Conservation (phyloP, 129 eudicot genomes). For the Sambucus nigra region DNA sequence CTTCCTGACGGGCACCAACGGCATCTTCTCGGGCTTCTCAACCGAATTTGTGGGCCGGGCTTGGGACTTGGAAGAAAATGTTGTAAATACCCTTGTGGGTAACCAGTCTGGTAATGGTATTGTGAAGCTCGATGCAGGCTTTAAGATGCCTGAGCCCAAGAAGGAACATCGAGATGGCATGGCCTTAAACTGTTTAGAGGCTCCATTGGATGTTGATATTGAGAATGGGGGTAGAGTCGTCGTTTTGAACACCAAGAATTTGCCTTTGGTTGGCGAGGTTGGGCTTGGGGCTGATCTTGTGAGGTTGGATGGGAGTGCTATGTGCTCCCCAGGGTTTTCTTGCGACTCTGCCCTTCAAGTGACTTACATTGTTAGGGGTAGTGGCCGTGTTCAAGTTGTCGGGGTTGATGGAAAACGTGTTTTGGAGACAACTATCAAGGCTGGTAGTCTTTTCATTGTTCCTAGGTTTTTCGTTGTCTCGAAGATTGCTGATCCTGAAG, state of each 20-base stretch:
- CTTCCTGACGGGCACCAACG: conserved; percentile 28
- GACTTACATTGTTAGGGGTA: conserved; percentile 36
- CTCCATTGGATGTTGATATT: conserved; percentile 33
- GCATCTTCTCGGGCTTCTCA: conserved; percentile 38
- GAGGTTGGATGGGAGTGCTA: conserved; percentile 28
- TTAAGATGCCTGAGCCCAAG: conserved; percentile 35
- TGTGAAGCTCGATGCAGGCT: conserved; percentile 21
- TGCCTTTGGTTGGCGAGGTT: conserved; percentile 44
- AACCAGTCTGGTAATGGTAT: conserved; percentile 23
- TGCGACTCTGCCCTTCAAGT: conserved; percentile 32
- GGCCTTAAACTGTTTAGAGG: conserved; percentile 36
- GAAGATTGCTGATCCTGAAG: conserved; percentile 30
- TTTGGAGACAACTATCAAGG: conserved; percentile 30
- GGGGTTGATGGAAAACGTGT: conserved; percentile 37
- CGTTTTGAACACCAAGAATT: conserved; percentile 35
- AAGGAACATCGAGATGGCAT: conserved; percentile 23
- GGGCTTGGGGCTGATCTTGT: conserved; percentile 44
- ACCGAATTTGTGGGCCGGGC: conserved; percentile 33
- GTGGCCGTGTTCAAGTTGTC: conserved; percentile 42
- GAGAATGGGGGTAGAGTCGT: conserved; percentile 36
- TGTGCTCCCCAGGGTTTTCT: conserved; percentile 27
- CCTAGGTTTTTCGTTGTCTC: conserved; percentile 41
- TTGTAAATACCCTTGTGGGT: conserved; percentile 25
- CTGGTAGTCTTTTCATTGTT: conserved; percentile 35
- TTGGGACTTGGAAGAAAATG: conserved; percentile 29